These are phyloP conservation scores for Rhynchospora breviuscula DNA, from an alignment of 176 grass and related monocot species.

Conservation along the genomic window DNA sequence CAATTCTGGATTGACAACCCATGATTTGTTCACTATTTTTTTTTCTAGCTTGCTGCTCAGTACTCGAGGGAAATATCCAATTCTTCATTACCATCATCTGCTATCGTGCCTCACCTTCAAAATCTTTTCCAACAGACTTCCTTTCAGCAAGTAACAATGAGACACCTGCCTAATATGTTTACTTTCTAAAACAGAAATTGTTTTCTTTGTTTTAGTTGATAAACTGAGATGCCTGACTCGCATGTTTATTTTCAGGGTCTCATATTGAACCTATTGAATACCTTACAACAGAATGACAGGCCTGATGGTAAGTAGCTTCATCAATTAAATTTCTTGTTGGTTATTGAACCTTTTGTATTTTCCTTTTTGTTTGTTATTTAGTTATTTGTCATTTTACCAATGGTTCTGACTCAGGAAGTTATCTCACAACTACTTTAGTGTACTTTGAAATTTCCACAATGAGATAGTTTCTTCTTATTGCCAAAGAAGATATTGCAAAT, in stretches of 20 bases:
- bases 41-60: slow-evolving; percentile 46
- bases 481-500: neutral
- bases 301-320: slow-evolving; percentile 49
- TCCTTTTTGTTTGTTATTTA: neutral
- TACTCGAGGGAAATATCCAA: slow-evolving; percentile 64
- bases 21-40: neutral
- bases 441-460: slow-evolving; percentile 4
- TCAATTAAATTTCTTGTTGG: neutral
- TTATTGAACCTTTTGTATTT: neutral
- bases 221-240: slow-evolving; percentile 19
- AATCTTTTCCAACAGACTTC: slow-evolving; percentile 94
- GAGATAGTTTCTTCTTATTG: neutral
- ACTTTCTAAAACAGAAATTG: slow-evolving; percentile 11
- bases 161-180: neutral
- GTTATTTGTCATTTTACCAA: neutral
- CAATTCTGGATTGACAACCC: neutral
- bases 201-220: slow-evolving; percentile 18
- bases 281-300: slow-evolving; percentile 78
- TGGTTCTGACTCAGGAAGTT: neutral
- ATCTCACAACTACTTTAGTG: neutral
- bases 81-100: slow-evolving; percentile 62
- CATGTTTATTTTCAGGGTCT: slow-evolving; percentile 61
- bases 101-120: slow-evolving; percentile 88
- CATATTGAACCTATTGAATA: slow-evolving; percentile 72
- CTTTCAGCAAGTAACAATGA: slow-evolving; percentile 73